Percentiles rank a stretch among this genome's conserved stretches.
These are phyloP conservation scores for Hanseniaspora lindneri DNA, from an alignment of 805 yeast genomes.

Conservation along the genomic window DNA sequence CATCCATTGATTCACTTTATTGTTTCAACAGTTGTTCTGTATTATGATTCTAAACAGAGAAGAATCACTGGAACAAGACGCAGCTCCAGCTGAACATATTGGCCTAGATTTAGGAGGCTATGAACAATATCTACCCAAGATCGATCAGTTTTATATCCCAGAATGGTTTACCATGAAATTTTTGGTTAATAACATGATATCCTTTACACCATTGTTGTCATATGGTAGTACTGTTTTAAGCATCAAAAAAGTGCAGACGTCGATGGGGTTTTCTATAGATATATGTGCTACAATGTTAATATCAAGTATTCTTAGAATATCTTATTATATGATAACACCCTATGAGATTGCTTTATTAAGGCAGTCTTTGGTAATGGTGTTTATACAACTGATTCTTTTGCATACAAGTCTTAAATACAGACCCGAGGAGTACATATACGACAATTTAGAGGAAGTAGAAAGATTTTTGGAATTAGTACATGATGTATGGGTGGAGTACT, in stretches of 20 bases:
- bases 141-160: slow-evolving; percentile 37
- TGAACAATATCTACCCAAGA: slow-evolving; percentile 28
- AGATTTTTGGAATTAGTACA: slow-evolving; percentile 24
- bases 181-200: slow-evolving; percentile 51
- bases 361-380: slow-evolving; percentile 77
- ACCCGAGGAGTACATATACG: slow-evolving; percentile 33
- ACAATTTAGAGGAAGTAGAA: slow-evolving; percentile 31
- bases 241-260: slow-evolving; percentile 50
- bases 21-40: too few species aligned
- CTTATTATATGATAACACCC: slow-evolving; percentile 67
- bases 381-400: slow-evolving; percentile 56
- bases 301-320: slow-evolving; percentile 59
- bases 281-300: slow-evolving; percentile 84
- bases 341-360: slow-evolving; percentile 67
- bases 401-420: slow-evolving; percentile 52
- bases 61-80: not conserved
- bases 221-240: slow-evolving; percentile 72
- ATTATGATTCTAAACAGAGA: not conserved
- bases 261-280: slow-evolving; percentile 79
- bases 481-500: slow-evolving; percentile 28
- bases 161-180: slow-evolving; percentile 45
- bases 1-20: too few species aligned
- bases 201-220: slow-evolving; percentile 74
- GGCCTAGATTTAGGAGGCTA: slow-evolving; percentile 14
- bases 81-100: not conserved